Conservation (phyloP, 306 rosid species). For the Cicer chorassanicum region DNA sequence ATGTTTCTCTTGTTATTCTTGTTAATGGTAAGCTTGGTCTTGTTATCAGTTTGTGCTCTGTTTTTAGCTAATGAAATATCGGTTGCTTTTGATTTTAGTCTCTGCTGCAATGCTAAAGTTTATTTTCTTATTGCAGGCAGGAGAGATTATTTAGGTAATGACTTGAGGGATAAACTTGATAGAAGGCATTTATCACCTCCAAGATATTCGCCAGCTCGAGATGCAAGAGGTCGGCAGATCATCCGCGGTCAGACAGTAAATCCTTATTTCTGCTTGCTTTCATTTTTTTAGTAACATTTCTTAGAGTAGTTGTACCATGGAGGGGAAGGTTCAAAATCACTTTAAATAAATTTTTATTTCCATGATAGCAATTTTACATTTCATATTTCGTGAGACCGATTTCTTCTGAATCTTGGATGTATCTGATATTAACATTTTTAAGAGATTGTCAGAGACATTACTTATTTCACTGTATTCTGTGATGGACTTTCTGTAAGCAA, state of each 20-base stretch:
- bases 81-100: conserved; percentile 35
- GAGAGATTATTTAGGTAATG: conserved; percentile 66
- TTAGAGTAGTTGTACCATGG: conserved; percentile 13
- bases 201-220: conserved; percentile 69
- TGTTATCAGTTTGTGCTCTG: conserved; percentile 43
- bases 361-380: conserved; percentile 27
- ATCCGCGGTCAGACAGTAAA: conserved; percentile 60
- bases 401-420: conserved; percentile 31
- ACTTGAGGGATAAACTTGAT: conserved; percentile 86
- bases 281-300: conserved; percentile 36
- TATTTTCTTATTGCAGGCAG: conserved; percentile 65
- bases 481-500: conserved; percentile 23
- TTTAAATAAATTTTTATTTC: conserved; percentile 18
- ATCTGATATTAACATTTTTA: conserved; percentile 10
- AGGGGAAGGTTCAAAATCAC: conserved; percentile 31
- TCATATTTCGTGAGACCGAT: conserved; percentile 35
- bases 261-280: conserved; percentile 40
- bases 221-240: conserved; percentile 63
- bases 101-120: conserved; percentile 35
- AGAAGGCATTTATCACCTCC: conserved; percentile 67
- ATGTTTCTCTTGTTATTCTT: conserved; percentile 74
- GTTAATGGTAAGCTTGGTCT: conserved; percentile 80
- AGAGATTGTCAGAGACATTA: neutral
- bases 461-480: conserved; percentile 10
- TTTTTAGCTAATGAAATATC: conserved; percentile 30